Base-by-base conservation (phyloP, 352 stramenopile genomes). In the Pythium apleroticum region DNA sequence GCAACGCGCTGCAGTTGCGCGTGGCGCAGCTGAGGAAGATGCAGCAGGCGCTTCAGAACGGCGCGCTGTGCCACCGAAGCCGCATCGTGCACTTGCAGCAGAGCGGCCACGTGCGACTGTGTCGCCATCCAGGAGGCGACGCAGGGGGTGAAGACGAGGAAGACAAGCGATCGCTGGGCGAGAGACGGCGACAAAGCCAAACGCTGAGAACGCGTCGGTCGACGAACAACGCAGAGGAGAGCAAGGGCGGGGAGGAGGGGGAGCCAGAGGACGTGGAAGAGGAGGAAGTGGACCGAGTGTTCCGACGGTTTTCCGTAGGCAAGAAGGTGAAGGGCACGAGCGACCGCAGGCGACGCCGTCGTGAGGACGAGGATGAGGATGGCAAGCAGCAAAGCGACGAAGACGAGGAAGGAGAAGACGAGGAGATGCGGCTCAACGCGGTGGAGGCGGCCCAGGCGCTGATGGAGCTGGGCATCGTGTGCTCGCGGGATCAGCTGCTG, bases 61-160 rank as follows among this genome's bases (percentile, higher is more conserved):
- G 89, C 39, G 67, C 81, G 14, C 63, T 86, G 35, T 66, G 46
- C 7, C 84, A 93, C 57, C 74, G 66, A 1, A 85, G 75, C 61
- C 81, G 82, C 14, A 81, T 93, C 10, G 82, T 93, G 19, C 80
- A 91, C 30, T 73, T 93, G 2, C 84, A 93, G 39, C 78, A 81
- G 37, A 84, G 75, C 35, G 84, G 81, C 0, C 84, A 93, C 62
- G 80, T 91, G 17, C 75, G 84, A 11, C 72, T 93, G 54, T 91
- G 81, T 58, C 72, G n/a, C 4, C 56, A 67, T 30, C 30, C 52
- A 43, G 63, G 55, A 3, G 56, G 30, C 0, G 53, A 41, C 31
- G 39, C 14, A 17, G 56, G 17, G 22, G 54, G 25, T 17, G 39
- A 49, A 31, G 57, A 27, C 9, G 43, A 28, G n/a, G 15, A 35